phyloP scores from a whole-genome alignment of 306 rosid species.

The Cyamopsis tetragonoloba region DNA sequence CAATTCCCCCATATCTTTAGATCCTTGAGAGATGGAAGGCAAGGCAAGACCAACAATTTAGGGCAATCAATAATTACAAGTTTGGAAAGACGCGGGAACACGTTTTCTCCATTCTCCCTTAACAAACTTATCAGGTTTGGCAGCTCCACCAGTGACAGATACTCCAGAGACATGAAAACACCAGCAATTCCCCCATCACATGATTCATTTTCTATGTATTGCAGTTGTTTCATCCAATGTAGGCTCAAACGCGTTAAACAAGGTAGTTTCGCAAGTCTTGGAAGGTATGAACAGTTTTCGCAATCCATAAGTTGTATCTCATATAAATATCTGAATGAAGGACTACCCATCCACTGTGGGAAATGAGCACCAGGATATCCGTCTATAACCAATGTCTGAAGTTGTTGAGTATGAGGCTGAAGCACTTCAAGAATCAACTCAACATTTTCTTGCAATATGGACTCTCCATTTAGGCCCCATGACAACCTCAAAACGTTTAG shows the following conservation, averaged over 20 bases:
- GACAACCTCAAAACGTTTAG: neutral
- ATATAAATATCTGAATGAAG: neutral
- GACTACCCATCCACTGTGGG: slow-evolving; percentile 25
- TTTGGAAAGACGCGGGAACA: neutral
- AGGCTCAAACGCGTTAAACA: neutral
- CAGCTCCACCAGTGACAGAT: neutral
- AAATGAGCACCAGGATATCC: slow-evolving; percentile 14
- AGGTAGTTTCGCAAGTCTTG: neutral
- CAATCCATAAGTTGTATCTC: neutral
- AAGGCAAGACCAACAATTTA: slow-evolving; percentile 14
- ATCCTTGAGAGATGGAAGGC: slow-evolving; percentile 13
- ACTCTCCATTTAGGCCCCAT: slow-evolving; percentile 9
- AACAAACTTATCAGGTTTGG: slow-evolving; percentile 21
- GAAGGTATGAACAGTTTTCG: neutral
- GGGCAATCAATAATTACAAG: slow-evolving; percentile 14
- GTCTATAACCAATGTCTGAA: neutral
- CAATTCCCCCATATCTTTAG: neutral
- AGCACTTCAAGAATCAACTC: slow-evolving; percentile 23
- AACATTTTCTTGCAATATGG: neutral
- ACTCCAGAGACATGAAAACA: slow-evolving; percentile 9
- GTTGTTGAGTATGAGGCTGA: slow-evolving; percentile 7
- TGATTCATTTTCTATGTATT: neutral
- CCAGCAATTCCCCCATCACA: neutral
- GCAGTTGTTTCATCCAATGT: neutral
- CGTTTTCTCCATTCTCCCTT: too few species aligned